Conservation (phyloP, 176 grass and related monocot genomes). For the Dactylis glomerata region DNA sequence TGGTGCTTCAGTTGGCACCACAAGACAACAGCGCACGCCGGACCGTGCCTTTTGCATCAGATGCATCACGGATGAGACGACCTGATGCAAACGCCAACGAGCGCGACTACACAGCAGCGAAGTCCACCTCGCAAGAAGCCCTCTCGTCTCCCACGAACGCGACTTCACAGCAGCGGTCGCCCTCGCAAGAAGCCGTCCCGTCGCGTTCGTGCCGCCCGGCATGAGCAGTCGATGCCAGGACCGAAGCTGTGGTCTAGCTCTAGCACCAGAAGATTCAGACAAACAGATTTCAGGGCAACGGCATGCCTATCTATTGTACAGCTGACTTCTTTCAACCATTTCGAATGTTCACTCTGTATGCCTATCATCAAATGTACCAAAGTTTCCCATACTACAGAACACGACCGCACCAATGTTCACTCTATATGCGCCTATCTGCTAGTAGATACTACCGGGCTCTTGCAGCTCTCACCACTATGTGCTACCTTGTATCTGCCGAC, state of each 20-base stretch:
- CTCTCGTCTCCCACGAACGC: not conserved
- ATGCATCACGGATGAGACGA: not conserved
- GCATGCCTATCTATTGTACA: not conserved
- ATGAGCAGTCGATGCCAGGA: not conserved
- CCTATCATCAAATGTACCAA: too few relatives aligned
- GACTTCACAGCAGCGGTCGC: not conserved
- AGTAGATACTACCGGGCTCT: slow-evolving; percentile 4
- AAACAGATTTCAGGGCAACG: not conserved
- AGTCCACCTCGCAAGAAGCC: not conserved
- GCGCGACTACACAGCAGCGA: not conserved
- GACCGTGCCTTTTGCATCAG: not conserved
- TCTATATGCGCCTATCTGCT: not conserved
- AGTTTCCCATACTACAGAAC: too few relatives aligned
- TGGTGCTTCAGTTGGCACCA: too few relatives aligned
- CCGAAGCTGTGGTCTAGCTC: not conserved
- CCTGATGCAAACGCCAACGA: not conserved
- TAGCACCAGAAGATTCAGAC: not conserved
- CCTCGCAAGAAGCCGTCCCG: not conserved
- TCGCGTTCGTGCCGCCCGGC: not conserved
- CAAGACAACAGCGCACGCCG: not conserved
- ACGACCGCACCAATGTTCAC: not conserved
- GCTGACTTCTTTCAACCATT: not conserved
- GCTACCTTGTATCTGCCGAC: not conserved
- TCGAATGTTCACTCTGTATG: too few relatives aligned
- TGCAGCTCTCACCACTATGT: not conserved